Conservation (phyloP, 768 basidiomycete genomes). For the Calocybe indica region DNA sequence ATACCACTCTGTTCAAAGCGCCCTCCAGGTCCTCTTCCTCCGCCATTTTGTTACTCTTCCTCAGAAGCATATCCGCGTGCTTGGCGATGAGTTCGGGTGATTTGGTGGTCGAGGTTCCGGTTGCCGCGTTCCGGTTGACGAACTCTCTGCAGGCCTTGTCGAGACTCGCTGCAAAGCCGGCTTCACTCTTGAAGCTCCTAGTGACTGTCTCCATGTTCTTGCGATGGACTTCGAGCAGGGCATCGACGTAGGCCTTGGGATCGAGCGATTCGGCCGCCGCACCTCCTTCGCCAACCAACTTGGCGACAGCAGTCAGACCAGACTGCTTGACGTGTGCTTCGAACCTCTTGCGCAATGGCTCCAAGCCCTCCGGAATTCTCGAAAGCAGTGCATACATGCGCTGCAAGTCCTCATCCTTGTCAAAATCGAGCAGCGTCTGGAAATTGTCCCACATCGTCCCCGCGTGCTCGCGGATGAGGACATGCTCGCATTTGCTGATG, state of each 20-base stretch:
- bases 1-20: constrained; percentile 86
- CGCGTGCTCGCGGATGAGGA: constrained; percentile 87
- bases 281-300: constrained; percentile 62
- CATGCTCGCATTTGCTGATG: constrained; percentile 85
- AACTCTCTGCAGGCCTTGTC: constrained; percentile 98
- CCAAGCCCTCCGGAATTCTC: constrained; percentile 90
- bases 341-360: constrained; percentile 90
- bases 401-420: constrained; percentile 94
- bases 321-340: constrained; percentile 94
- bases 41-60: constrained; percentile 96
- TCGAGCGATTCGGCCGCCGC: constrained; percentile 67
- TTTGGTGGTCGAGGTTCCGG: constrained; percentile 81
- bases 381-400: constrained; percentile 94
- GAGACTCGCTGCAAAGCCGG: constrained; percentile 91
- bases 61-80: constrained; percentile 85
- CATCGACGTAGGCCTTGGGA: constrained; percentile 95
- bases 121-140: constrained; percentile 91
- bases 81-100: constrained; percentile 94
- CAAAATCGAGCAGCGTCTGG: constrained; percentile 87
- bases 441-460: constrained; percentile 95
- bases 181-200: constrained; percentile 90
- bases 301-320: constrained; percentile 80
- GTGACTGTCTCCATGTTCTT: constrained; percentile 93
- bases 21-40: constrained; percentile 93
- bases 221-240: constrained; percentile 85